Conservation (phyloP, 805 yeast species). For the Candida jianshihensis region DNA sequence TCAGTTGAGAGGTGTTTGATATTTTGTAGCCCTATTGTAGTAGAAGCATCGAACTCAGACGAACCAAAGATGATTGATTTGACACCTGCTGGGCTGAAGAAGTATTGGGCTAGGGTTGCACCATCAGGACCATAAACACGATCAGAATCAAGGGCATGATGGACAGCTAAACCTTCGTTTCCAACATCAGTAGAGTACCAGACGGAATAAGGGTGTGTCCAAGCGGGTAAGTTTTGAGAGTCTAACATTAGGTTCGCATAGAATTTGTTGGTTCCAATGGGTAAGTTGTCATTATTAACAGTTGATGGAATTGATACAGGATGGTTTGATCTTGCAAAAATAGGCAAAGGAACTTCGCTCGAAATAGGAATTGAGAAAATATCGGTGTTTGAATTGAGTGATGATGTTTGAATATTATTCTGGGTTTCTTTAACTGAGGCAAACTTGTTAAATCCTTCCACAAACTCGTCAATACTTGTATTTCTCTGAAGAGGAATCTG, state of each 20-base stretch:
- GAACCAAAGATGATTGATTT: constrained; percentile 51
- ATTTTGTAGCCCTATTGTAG: constrained; percentile 24
- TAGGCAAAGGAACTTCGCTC: constrained; percentile 34
- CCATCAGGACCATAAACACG: constrained; percentile 65
- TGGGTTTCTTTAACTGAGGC: too few relatives aligned
- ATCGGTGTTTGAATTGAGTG: constrained; percentile 15
- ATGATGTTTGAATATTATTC: too few relatives aligned
- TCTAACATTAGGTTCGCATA: constrained; percentile 67
- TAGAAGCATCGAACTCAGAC: constrained; percentile 28
- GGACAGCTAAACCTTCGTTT: constrained; percentile 55
- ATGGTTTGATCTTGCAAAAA: constrained; percentile 29
- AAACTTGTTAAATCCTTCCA: constrained; percentile 12
- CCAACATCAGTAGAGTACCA: constrained; percentile 52
- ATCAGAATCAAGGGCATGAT: constrained; percentile 53
- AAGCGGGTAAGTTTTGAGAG: constrained; percentile 59
- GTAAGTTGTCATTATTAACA: constrained; percentile 22
- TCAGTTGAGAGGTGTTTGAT: constrained; percentile 29
- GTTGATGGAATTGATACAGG: constrained; percentile 22
- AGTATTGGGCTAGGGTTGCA: constrained; percentile 47
- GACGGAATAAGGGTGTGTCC: constrained; percentile 78
- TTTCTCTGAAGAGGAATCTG: not conserved
- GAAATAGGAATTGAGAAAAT: constrained; percentile 38
- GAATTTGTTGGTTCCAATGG: constrained; percentile 72
- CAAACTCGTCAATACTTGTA: constrained; percentile 6
- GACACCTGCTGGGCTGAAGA: constrained; percentile 62